Base-by-base conservation (phyloP, 2,329 filamentous ascomycete species). In the Beauveria rudraprayagi region DNA sequence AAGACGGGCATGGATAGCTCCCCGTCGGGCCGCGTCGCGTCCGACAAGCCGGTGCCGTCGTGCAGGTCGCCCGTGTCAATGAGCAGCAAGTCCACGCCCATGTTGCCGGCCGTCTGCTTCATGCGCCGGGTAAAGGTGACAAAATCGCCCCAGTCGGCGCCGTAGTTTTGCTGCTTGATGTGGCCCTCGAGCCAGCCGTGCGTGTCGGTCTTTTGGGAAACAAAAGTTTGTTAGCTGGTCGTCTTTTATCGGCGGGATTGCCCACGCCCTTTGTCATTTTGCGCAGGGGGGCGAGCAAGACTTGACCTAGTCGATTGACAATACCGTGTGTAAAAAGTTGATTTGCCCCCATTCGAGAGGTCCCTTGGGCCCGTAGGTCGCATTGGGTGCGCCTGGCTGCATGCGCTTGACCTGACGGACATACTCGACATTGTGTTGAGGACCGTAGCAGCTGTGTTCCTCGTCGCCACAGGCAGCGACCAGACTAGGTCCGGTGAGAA, bases 21-120 rank as follows among this genome's bases (percentile, higher is more conserved):
- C 48, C 83, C 85, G 63, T 87, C 84, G 2, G 79, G 79, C 1
- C 69, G 72, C 0, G 84, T 87, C 6, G 80, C 81, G 68, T 88
- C 85, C 48, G 80, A 84, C 52, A 88, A 71, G 1, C 85, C 85
- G 30, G 82, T 82, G 2, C 86, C 85, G 63, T 88, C 85, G 67
- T 88, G 85, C n/a, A 88, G 72, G 68, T 88, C 85, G 22, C 83
- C 84, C 48, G 83, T 86, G 66, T 88, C 84, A 54, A 87, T 71
- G 14, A 87, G 70, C 54, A 87, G 73, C 61, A 87, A 67, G 65
- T 88, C 85, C 6, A 86, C 84, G 10, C 80, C 79, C 64, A 85
- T 74, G 14, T 78, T 74, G 22, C 75, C 73, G 4, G 85, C 84
- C 66, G 80, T 83, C 60, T 80, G 72, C 70, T 82, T 83, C 82